Percentiles rank a stretch among this genome's conserved stretches.
Conservation (phyloP, 1,284 basidiomycete species). For the Sphaerobolus stellatus region DNA sequence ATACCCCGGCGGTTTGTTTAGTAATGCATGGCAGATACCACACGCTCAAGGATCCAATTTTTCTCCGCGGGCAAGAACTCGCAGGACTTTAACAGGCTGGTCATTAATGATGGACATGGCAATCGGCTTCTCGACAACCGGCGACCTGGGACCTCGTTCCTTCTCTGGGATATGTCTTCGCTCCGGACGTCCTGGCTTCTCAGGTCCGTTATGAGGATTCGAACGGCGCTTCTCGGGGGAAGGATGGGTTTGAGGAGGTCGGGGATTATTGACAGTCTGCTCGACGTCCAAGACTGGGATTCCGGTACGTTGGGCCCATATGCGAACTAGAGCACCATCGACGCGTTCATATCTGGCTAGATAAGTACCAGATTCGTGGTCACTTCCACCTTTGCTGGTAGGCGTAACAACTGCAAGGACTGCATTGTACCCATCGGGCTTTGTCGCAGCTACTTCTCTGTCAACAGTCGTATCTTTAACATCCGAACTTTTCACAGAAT, state of each 20-base stretch:
- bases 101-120: slow-evolving; percentile 10
- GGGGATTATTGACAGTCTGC: slow-evolving; percentile 32
- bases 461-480: not conserved
- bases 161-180: not conserved
- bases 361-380: slow-evolving; percentile 41
- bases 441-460: slow-evolving; percentile 1
- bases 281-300: slow-evolving; percentile 57
- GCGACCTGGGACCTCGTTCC: slow-evolving; percentile 4
- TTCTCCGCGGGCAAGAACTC: slow-evolving; percentile 76
- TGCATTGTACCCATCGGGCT: slow-evolving; percentile 40
- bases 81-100: slow-evolving; percentile 50
- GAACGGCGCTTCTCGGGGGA: slow-evolving; percentile 7
- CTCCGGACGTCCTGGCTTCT: not conserved
- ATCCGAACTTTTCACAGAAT: not conserved
- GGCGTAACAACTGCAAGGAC: slow-evolving; percentile 56
- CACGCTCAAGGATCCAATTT: slow-evolving; percentile 64
- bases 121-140: slow-evolving; percentile 61
- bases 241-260: not conserved
- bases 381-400: slow-evolving; percentile 28
- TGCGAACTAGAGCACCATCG: slow-evolving; percentile 55
- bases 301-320: slow-evolving; percentile 65
- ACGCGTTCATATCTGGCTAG: slow-evolving; percentile 58
- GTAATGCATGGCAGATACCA: too few species aligned
- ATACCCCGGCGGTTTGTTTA: too few species aligned
- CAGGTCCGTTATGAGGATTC: not conserved